phyloP scores from a whole-genome alignment of 169 alveolate species.

The Theileria sp. region DNA sequence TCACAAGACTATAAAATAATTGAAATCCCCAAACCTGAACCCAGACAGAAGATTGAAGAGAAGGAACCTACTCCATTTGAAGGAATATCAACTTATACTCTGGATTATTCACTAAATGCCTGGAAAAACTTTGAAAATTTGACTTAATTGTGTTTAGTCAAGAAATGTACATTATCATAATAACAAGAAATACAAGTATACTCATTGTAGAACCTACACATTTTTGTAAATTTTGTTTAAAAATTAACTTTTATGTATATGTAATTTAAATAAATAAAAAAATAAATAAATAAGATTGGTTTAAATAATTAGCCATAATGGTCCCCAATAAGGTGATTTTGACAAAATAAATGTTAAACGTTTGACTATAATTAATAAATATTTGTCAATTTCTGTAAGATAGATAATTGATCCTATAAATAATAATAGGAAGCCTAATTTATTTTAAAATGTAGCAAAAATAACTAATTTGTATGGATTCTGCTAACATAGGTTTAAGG shows the following conservation, averaged over 20 bases:
- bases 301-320: background rate
- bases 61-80: background rate
- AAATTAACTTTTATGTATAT: background rate
- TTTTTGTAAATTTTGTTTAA: background rate
- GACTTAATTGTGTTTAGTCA: background rate
- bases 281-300: background rate
- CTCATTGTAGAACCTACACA: conserved; percentile 1
- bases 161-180: background rate
- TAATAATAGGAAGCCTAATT: background rate
- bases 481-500: conserved; percentile 6
- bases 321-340: background rate
- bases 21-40: conserved; percentile 7
- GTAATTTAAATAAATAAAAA: background rate
- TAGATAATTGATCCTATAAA: background rate
- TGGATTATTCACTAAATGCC: conserved; percentile 14
- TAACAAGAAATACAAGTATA: background rate
- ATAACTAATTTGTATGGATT: conserved; percentile 17
- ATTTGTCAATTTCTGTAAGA: background rate
- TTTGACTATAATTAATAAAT: background rate
- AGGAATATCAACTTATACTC: conserved; percentile 1
- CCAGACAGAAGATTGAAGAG: background rate
- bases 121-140: conserved; percentile 3
- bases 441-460: background rate
- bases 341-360: background rate
- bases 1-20: conserved; percentile 26